These are phyloP conservation scores for Paulownia fortunei DNA, from an alignment of 257 asterid species.

Conservation along the genomic window DNA sequence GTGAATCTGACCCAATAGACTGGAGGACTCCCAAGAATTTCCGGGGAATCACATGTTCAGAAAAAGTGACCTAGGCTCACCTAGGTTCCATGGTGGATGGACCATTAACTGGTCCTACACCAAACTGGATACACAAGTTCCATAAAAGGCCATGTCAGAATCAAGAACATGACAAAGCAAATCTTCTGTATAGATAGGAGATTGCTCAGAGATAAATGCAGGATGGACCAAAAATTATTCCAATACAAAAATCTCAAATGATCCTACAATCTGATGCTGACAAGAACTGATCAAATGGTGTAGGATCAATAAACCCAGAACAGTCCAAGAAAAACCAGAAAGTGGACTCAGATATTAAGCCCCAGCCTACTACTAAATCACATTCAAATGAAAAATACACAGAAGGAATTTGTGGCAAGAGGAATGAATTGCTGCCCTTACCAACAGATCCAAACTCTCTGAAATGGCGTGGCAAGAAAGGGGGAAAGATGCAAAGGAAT, in stretches of 20 bases:
- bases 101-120: background rate
- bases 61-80: background rate
- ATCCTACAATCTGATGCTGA: background rate
- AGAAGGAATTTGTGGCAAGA: background rate
- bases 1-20: background rate
- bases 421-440: background rate
- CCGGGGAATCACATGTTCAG: background rate
- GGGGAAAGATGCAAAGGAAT: background rate
- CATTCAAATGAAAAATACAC: background rate
- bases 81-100: background rate
- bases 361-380: background rate
- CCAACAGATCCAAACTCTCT: background rate
- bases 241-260: background rate
- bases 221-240: constrained; percentile 24
- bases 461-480: background rate
- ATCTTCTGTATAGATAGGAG: constrained; percentile 7
- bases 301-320: background rate
- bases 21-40: background rate
- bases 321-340: background rate
- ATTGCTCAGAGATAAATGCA: background rate
- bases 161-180: background rate
- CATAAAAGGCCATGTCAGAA: constrained; percentile 9
- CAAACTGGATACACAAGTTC: background rate
- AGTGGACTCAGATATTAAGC: background rate
- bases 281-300: background rate